Evolutionary conservation across 2,329 filamentous ascomycete genomes (phyloP).

Genomic region (Alternaria metachromatica): DNA sequence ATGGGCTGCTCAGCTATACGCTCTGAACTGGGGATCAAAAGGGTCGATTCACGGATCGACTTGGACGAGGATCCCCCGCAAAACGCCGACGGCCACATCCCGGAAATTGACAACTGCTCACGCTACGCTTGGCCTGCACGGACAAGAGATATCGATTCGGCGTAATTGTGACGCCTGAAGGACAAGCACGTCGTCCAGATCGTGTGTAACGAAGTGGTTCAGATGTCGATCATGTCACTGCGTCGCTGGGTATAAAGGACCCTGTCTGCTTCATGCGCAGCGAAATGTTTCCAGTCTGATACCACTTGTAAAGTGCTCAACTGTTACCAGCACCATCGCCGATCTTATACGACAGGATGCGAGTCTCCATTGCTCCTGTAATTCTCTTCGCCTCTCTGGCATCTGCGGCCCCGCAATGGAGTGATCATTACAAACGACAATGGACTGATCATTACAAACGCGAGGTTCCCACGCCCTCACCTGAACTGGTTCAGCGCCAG

Average conservation of each 20-base stretch:
- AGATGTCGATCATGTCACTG: neutral
- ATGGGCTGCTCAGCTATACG: neutral
- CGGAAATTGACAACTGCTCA: constrained; percentile 4
- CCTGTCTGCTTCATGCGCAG: neutral
- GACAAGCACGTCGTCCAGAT: neutral
- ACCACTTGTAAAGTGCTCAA: neutral
- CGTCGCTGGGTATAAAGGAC: neutral
- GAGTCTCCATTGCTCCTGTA: neutral
- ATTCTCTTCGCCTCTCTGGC: constrained; percentile 2
- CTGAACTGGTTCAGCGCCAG: neutral
- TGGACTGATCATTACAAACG: neutral
- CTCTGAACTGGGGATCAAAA: neutral
- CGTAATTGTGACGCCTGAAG: neutral
- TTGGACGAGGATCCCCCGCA: constrained; percentile 6
- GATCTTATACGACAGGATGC: neutral
- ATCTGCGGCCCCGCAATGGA: constrained; percentile 2
- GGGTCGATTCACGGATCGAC: neutral
- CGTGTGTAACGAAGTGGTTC: neutral
- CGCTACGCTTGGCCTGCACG: neutral
- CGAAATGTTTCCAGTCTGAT: neutral
- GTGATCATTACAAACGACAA: neutral
- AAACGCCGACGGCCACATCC: constrained; percentile 11
- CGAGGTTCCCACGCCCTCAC: neutral
- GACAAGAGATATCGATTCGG: neutral
- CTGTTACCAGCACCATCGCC: neutral